phyloP scores from a whole-genome alignment of 257 asterid genomes.

The Jasminum sambac region DNA sequence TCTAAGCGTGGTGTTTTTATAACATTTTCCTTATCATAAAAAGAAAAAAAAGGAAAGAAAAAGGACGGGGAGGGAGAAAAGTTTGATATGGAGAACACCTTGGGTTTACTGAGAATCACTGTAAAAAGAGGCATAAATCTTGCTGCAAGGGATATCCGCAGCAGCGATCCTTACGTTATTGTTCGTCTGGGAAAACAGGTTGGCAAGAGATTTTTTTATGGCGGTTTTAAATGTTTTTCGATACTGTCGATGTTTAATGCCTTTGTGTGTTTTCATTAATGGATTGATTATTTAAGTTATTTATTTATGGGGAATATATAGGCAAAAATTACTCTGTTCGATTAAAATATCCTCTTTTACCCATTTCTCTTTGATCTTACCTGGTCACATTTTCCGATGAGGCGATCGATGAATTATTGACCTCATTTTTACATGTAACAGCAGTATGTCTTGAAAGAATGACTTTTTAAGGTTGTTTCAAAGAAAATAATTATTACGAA shows the following conservation, averaged over 20 bases:
- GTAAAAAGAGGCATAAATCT: slow-evolving; percentile 39
- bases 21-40: not conserved
- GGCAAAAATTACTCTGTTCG: too few relatives aligned
- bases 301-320: too few relatives aligned
- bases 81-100: slow-evolving; percentile 27
- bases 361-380: too few relatives aligned
- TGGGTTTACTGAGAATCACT: slow-evolving; percentile 42
- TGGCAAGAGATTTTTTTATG: not conserved
- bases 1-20: not conserved
- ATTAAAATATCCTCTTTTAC: too few relatives aligned
- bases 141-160: slow-evolving; percentile 33
- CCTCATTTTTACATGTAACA: too few relatives aligned
- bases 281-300: not conserved
- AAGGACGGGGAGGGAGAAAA: not conserved
- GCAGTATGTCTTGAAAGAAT: too few relatives aligned
- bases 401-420: too few relatives aligned
- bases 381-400: too few relatives aligned
- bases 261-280: not conserved
- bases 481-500: too few relatives aligned
- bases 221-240: not conserved
- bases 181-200: slow-evolving; percentile 66
- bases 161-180: slow-evolving; percentile 57
- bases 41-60: not conserved
- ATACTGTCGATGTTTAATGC: not conserved
- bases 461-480: too few relatives aligned